Base-by-base conservation (phyloP, 139 green algal species). In the Closterium sp. region DNA sequence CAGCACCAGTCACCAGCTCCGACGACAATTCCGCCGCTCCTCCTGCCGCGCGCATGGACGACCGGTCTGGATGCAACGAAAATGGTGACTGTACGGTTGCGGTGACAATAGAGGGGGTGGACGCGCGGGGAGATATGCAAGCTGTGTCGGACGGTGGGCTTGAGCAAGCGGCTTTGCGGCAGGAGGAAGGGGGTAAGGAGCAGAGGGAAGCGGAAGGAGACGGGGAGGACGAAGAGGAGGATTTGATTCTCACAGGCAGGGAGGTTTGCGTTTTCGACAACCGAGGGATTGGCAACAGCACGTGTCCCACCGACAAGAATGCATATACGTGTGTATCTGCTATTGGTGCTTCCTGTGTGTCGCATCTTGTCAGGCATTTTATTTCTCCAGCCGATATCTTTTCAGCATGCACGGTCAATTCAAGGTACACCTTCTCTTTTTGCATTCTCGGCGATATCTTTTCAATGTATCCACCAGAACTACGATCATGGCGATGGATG, bases 181-280 rank as follows among this genome's bases (percentile, higher is more conserved):
- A 27, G 62, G 62, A 79, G 62, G 62, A 79, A 79, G 62, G 0
- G 17, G 62, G 62, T 4, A 22, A 79, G 19, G 62, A 79, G 17
- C 62, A 79, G 17, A 28, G 13, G 13, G 29, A 31, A 22, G 22
- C 85, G 22, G 85, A 32, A 88, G 85, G 29, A 38, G 24, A 11
- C 29, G 85, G 3, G 24, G 88, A 91, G 50, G 28, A 21, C 11
- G 88, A 91, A 19, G 88, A 89, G 45, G 88, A 91, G 50, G 89
- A 50, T 79, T 45, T 31, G 22, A 21, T 27, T 17, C 29, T 28
- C 73, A 90, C 30, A 17, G 30, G 38, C 10, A 45, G 89, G 42
- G 27, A 90, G 84, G 89, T 45, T 28, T 92, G 89, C 31, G 89
- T 50, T 29, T 92, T 73, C 42, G 89, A 92, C 89, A 92, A 92